Percentiles rank a stretch among this genome's conserved stretches.
These are phyloP conservation scores for Paramecium biaurelia DNA, from an alignment of 73 alveolate genomes.

Conservation along the genomic window DNA sequence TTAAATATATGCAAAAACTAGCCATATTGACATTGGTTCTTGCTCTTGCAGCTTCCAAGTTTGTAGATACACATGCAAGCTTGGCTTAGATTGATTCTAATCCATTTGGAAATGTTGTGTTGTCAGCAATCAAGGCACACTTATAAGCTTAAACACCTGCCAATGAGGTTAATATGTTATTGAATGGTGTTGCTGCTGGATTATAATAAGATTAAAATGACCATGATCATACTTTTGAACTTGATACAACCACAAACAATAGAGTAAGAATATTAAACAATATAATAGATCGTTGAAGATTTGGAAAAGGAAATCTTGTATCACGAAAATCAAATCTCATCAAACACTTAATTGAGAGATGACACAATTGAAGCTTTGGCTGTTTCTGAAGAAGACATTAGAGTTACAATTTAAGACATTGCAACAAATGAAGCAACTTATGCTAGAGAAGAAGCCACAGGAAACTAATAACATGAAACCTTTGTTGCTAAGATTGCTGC, in stretches of 20 bases:
- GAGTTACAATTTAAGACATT: conserved; percentile 21
- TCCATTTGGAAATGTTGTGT: conserved; percentile 54
- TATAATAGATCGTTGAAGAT: conserved; percentile 4
- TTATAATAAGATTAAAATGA: conserved; percentile 19
- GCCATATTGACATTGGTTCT: conserved; percentile 49
- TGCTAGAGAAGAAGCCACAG: conserved; percentile 53
- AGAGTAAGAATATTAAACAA: neutral
- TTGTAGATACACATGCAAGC: conserved; percentile 24
- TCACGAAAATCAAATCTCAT: neutral
- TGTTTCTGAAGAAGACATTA: conserved; percentile 40
- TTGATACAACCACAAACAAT: neutral
- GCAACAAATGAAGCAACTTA: conserved; percentile 38
- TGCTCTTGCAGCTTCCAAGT: conserved; percentile 57
- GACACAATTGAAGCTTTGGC: conserved; percentile 52
- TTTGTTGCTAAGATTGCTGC: conserved; percentile 39
- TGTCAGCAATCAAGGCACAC: conserved; percentile 56
- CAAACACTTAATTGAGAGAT: conserved; percentile 44
- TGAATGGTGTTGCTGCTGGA: conserved; percentile 53
- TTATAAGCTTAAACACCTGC: conserved; percentile 49
- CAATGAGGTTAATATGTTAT: conserved; percentile 30
- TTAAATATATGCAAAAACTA: conserved; percentile 52
- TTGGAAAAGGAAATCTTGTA: conserved; percentile 23
- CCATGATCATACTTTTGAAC: conserved; percentile 4
- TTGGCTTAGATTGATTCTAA: conserved; percentile 52
- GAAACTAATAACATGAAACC: conserved; percentile 40